Evolutionary conservation across 2,329 filamentous ascomycete genomes (phyloP).

Genomic region (Epichloe typhina): DNA sequence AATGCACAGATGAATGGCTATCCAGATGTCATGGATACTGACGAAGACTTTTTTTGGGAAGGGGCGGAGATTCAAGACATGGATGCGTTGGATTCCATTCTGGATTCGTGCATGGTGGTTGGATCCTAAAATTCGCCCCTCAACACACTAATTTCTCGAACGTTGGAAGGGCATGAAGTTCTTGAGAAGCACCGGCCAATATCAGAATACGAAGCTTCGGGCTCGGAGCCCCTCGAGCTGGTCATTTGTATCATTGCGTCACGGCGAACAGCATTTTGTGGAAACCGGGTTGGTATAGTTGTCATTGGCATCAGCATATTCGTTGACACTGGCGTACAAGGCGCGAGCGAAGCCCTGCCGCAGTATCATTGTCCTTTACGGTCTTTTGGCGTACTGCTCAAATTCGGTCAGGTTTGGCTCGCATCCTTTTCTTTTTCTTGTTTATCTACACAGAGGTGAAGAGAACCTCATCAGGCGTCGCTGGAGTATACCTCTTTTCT

Average conservation of each 20-base stretch:
- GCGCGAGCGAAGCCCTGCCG: neutral
- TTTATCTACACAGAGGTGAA: neutral
- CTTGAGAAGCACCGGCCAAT: neutral
- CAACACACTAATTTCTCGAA: neutral
- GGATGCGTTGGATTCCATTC: constrained; percentile 38
- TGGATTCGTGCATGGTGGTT: constrained; percentile 43
- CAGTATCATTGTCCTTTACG: neutral
- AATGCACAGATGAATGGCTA: constrained; percentile 34
- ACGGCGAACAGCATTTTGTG: neutral
- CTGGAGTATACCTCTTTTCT: neutral
- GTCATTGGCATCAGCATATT: constrained; percentile 3
- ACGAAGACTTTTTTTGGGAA: constrained; percentile 48
- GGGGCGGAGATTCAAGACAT: constrained; percentile 41
- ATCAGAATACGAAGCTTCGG: neutral
- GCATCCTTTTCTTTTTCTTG: neutral
- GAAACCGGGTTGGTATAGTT: neutral
- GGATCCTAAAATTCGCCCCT: constrained; percentile 17
- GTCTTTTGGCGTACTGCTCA: neutral
- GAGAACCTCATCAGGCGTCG: constrained; percentile 1
- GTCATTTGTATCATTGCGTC: neutral
- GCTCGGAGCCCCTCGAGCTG: neutral
- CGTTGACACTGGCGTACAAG: constrained; percentile 1
- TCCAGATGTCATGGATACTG: constrained; percentile 45
- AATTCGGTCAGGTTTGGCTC: neutral
- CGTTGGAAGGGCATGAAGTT: neutral